These are phyloP conservation scores for Entophlyctis luteolus DNA, from an alignment of 192 early-diverging fungal genomes.

Conservation along the genomic window DNA sequence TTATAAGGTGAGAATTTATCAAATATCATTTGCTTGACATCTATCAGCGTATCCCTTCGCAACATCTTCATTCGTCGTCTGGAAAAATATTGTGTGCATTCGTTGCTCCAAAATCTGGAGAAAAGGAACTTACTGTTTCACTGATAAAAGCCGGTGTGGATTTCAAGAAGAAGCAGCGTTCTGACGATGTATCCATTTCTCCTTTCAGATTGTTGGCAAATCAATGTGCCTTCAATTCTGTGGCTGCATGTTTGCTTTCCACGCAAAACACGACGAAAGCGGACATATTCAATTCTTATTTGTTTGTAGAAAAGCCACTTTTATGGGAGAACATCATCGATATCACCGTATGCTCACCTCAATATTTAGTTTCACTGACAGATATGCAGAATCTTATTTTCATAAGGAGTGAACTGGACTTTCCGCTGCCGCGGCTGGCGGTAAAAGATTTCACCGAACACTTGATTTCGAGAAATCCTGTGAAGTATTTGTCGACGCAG, in stretches of 20 bases:
- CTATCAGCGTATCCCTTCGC: constrained; percentile 15
- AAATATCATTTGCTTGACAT: not conserved
- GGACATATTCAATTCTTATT: constrained; percentile 50
- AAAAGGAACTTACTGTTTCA: constrained; percentile 19
- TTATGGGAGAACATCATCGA: constrained; percentile 66
- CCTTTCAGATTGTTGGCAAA: not conserved
- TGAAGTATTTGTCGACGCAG: constrained; percentile 54
- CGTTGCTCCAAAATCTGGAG: constrained; percentile 4
- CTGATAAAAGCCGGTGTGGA: constrained; percentile 22
- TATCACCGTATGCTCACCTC: constrained; percentile 29
- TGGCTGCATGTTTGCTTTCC: constrained; percentile 2
- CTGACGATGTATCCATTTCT: not conserved
- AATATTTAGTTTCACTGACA: not conserved
- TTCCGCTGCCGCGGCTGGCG: constrained; percentile 16
- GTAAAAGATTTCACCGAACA: constrained; percentile 30
- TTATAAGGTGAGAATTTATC: constrained; percentile 28
- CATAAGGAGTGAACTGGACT: constrained; percentile 26
- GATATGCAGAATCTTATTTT: not conserved
- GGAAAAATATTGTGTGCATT: constrained; percentile 18
- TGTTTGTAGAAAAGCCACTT: constrained; percentile 56
- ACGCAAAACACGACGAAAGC: constrained; percentile 17
- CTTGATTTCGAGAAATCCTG: not conserved
- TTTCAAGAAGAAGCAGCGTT: constrained; percentile 24
- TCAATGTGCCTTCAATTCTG: constrained; percentile 14
- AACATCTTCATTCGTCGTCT: constrained; percentile 13